A percentile compares a stretch with the other conserved stretches of the same genome.
phyloP scores from a whole-genome alignment of 2,329 filamentous ascomycete genomes.

The Paecilomyces formosus region DNA sequence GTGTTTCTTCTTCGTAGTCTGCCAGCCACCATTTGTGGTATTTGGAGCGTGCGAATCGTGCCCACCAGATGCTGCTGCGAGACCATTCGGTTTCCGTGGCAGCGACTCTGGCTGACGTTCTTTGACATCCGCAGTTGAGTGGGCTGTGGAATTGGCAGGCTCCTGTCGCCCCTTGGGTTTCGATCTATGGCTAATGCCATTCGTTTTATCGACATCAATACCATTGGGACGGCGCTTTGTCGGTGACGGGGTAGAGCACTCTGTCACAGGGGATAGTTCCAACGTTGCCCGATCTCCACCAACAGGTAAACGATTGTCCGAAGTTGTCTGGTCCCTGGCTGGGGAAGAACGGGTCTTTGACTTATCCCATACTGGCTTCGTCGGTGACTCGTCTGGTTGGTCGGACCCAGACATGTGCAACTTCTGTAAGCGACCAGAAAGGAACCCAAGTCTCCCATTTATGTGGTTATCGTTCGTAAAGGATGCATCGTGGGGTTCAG shows the following conservation, averaged over 20 bases:
- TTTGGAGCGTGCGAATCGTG: slow-evolving; percentile 18
- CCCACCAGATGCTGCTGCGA: slow-evolving; percentile 10
- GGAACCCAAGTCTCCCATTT: slow-evolving; percentile 22
- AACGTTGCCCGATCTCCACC: slow-evolving; percentile 19
- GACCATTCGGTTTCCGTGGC: slow-evolving; percentile 25
- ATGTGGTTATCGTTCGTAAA: slow-evolving; percentile 7
- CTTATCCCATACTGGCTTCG: slow-evolving; percentile 18
- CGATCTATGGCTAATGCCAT: slow-evolving; percentile 24
- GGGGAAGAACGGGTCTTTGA: slow-evolving; percentile 9
- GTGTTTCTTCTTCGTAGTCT: slow-evolving; percentile 38
- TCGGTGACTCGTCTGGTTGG: slow-evolving; percentile 16
- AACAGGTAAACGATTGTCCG: slow-evolving; percentile 14
- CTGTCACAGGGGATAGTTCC: slow-evolving; percentile 17
- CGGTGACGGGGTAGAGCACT: slow-evolving; percentile 21
- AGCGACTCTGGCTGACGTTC: slow-evolving; percentile 21
- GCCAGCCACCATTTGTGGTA: slow-evolving; percentile 27
- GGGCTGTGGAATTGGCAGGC: slow-evolving; percentile 10
- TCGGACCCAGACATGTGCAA: slow-evolving; percentile 29
- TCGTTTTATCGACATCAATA: slow-evolving; percentile 26
- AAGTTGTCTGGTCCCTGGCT: slow-evolving; percentile 5
- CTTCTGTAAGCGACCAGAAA: slow-evolving; percentile 31
- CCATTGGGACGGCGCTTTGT: slow-evolving; percentile 26
- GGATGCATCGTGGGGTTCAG: slow-evolving; percentile 15
- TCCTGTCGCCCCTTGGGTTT: slow-evolving; percentile 29
- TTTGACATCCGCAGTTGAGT: slow-evolving; percentile 15